These are phyloP conservation scores for Nemania sp. DNA, from an alignment of 2,329 filamentous ascomycete genomes.

Conservation along the genomic window DNA sequence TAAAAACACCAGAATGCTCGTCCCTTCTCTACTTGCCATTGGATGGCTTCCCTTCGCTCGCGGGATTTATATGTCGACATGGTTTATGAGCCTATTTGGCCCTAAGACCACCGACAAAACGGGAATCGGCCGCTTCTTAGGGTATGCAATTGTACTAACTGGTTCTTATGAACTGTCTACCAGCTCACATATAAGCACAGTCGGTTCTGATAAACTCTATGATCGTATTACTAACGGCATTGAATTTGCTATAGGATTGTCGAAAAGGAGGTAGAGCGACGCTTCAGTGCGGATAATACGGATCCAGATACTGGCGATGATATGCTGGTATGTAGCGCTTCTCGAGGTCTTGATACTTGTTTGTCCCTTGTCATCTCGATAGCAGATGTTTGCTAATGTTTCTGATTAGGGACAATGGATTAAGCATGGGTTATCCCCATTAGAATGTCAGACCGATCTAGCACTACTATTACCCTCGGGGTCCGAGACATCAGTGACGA, in stretches of 20 bases:
- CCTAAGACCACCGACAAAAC: conserved; percentile 30
- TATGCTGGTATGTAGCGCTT: conserved; percentile 4
- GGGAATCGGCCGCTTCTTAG: conserved; percentile 29
- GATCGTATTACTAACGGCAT: background rate
- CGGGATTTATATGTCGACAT: conserved; percentile 25
- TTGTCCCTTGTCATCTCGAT: no score
- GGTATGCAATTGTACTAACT: conserved; percentile 12
- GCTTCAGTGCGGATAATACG: background rate
- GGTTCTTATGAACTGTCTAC: no score
- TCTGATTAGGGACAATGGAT: conserved; percentile 14
- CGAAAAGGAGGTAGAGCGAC: conserved; percentile 12
- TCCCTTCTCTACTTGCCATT: conserved; percentile 24
- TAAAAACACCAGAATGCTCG: conserved; percentile 13
- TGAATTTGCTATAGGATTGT: background rate
- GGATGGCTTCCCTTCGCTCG: conserved; percentile 25
- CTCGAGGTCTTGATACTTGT: no score
- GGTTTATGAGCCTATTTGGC: conserved; percentile 27
- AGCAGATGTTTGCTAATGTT: background rate
- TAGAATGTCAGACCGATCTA: conserved; percentile 19
- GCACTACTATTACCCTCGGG: conserved; percentile 23
- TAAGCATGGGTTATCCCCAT: conserved; percentile 3
- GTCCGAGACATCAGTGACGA: conserved; percentile 21
- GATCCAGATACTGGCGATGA: background rate
- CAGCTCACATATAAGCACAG: no score
- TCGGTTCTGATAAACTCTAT: no score